Base-by-base conservation (phyloP, 345 rosid species). In the Eucalyptus marginata region DNA sequence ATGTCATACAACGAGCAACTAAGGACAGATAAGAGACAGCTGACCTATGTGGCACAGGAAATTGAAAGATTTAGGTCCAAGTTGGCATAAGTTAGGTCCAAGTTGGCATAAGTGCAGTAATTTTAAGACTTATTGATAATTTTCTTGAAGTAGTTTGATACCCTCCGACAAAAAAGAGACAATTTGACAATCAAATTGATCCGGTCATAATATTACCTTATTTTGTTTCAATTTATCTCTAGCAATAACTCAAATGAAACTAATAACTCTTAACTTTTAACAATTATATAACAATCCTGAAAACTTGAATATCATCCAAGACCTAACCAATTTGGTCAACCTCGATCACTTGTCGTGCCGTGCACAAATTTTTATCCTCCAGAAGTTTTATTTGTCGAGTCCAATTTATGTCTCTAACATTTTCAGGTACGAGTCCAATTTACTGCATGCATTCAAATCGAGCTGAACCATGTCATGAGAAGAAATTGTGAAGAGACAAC, bases 21-120 rank as follows among this genome's bases (percentile, higher is more conserved):
- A 5, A 76, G 83, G 83, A 22, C 2, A 76, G 46, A 71, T 17
- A 58, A 25, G 68, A 62, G 31, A 62, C 1, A 0, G 13, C 29
- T 29, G 0, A 56, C 29, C 12, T 56, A 24, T 4, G 12, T 24
- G 62, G 29, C 9, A 1, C 0, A 7, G 0, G 10, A 56, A 56
- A 56, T 56, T 22, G 12, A 56, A 56, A 56, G 12, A 56, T 56
- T 22, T 56, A 56, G 3, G 27, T 56, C 1, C 0, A 8, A 56
- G 29, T 9, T 56, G 5, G 27, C 6, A 56, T 56, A 56, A 56
- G 0, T 56, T 56, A 56, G 3, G 27, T 56, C 1, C 0, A 8
- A 56, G 29, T 9, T 56, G 5, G 27, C 6, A 56, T 56, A 56
- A 56, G 0, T 56, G 1, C 27, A 56, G 0, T 56, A 24, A 22